Evolutionary conservation across 495 filamentous ascomycete species (phyloP).

Genomic region (Xylaria castorea): DNA sequence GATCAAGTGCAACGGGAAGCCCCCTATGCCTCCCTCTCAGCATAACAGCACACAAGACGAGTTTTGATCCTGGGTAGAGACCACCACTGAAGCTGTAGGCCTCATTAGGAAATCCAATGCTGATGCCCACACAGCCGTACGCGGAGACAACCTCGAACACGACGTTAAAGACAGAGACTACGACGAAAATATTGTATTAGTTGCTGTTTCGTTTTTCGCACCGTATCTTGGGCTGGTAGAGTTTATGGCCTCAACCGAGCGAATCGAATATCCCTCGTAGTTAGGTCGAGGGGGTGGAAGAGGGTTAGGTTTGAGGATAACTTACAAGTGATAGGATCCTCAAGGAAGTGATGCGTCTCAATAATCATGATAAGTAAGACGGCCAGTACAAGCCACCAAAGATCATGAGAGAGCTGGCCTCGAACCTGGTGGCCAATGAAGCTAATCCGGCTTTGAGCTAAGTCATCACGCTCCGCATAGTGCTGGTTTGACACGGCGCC

Average conservation of each 20-base stretch:
- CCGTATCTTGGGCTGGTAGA: background rate
- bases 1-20: conserved; percentile 80
- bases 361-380: conserved; percentile 76
- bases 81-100: conserved; percentile 76
- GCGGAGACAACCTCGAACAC: conserved; percentile 84
- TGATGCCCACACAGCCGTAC: conserved; percentile 87
- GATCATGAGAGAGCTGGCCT: conserved; percentile 82
- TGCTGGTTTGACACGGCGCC: conserved; percentile 36
- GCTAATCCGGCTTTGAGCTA: conserved; percentile 44
- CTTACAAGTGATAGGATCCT: conserved; percentile 67
- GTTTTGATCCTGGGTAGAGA: conserved; percentile 74
- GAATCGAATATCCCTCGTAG: background rate
- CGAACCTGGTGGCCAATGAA: conserved; percentile 73
- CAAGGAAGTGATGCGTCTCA: conserved; percentile 69
- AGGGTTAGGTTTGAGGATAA: background rate
- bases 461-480: conserved; percentile 27
- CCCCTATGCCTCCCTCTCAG: conserved; percentile 80
- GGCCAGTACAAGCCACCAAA: conserved; percentile 84
- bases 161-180: conserved; percentile 76
- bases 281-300: background rate
- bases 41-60: conserved; percentile 80
- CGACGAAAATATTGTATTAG: background rate
- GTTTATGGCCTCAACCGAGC: background rate
- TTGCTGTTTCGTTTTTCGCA: background rate
- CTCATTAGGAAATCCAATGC: conserved; percentile 69